Conservation (phyloP, 78 protist genomes). For the Bodo saltans region DNA sequence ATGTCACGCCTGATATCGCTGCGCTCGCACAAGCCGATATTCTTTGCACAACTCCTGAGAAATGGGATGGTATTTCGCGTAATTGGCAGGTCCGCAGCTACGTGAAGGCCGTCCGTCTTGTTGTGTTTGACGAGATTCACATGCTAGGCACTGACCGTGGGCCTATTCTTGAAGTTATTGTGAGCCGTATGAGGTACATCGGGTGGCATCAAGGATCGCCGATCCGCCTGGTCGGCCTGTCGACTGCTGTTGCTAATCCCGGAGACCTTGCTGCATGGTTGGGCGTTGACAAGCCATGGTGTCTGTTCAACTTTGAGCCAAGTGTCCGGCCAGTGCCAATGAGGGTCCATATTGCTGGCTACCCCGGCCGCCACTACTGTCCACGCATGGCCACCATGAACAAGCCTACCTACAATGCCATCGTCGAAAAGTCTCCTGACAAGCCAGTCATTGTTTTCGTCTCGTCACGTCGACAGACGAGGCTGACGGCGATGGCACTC, state of each 20-base stretch:
- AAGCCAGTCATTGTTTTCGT: conserved; percentile 93
- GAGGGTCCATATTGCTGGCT: conserved; percentile 80
- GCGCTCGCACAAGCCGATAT: conserved; percentile 70
- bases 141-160: conserved; percentile 93
- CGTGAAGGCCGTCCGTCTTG: conserved; percentile 65
- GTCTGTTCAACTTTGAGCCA: conserved; percentile 94
- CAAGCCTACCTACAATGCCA: conserved; percentile 91
- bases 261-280: conserved; percentile 95
- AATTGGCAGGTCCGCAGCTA: conserved; percentile 85
- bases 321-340: conserved; percentile 95
- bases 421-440: conserved; percentile 51
- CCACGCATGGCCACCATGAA: conserved; percentile 99
- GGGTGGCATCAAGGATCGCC: conserved; percentile 46
- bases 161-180: conserved; percentile 90
- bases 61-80: conserved; percentile 96
- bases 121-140: conserved; percentile 94
- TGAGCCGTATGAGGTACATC: conserved; percentile 78
- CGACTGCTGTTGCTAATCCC: conserved; percentile 98
- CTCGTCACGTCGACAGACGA: conserved; percentile 96
- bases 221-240: conserved; percentile 92
- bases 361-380: conserved; percentile 96
- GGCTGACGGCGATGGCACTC: conserved; percentile 94
- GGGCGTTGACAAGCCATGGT: conserved; percentile 61
- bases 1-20: conserved; percentile 77
- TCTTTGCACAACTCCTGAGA: conserved; percentile 97